phyloP scores from a whole-genome alignment of 768 basidiomycete species.

The Mycena galopus region DNA sequence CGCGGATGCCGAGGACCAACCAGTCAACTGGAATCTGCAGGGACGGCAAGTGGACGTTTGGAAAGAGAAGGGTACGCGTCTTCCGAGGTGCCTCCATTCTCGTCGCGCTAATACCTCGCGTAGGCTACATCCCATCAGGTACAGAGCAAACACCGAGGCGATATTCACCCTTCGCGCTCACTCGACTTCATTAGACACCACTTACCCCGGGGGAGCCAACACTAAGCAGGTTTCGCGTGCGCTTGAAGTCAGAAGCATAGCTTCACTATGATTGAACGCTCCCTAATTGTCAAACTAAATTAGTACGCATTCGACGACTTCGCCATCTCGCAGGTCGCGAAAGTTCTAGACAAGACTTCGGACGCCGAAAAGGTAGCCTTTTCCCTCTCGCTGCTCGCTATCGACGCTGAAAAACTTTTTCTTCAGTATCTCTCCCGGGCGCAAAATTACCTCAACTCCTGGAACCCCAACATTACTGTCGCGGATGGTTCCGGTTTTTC shows the following conservation, averaged over 20 bases:
- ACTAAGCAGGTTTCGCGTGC: constrained; percentile 75
- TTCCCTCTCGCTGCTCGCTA: not conserved
- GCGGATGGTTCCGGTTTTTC: constrained; percentile 60
- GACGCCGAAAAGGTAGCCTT: constrained; percentile 71
- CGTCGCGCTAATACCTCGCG: not conserved
- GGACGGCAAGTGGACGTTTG: constrained; percentile 70
- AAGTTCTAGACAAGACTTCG: constrained; percentile 59
- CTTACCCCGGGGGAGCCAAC: constrained; percentile 65
- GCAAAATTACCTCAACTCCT: constrained; percentile 69
- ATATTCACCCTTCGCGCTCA: not conserved
- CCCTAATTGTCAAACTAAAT: constrained; percentile 6
- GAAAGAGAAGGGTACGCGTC: constrained; percentile 62
- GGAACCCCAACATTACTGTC: constrained; percentile 69
- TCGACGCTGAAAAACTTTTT: not conserved
- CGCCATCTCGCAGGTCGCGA: constrained; percentile 73
- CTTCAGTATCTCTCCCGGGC: constrained; percentile 66
- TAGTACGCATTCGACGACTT: constrained; percentile 78
- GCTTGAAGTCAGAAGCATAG: constrained; percentile 55
- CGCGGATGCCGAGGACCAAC: constrained; percentile 69
- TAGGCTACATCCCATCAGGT: constrained; percentile 42
- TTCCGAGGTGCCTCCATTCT: not conserved
- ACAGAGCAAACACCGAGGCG: not conserved
- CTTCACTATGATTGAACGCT: not conserved
- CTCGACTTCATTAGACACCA: constrained; percentile 46
- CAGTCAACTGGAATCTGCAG: constrained; percentile 73